phyloP scores from a whole-genome alignment of 208 protist genomes.

The Lotmaria passim region DNA sequence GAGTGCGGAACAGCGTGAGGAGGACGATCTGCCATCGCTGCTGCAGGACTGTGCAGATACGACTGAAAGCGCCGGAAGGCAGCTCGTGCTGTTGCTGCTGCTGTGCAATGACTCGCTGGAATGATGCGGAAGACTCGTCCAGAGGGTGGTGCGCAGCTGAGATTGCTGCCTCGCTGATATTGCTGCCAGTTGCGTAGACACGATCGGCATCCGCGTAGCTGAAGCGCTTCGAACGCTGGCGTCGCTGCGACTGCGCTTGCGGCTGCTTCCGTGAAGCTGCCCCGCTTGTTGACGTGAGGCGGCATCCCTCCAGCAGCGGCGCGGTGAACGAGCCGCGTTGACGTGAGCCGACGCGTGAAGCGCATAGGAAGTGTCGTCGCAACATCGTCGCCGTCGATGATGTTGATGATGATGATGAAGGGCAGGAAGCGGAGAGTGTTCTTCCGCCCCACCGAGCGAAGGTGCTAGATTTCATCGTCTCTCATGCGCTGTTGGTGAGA shows the following conservation, averaged over 20 bases:
- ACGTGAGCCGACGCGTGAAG: too few relatives aligned
- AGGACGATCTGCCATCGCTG: slow-evolving; percentile 23
- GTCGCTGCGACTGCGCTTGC: neutral
- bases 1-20: slow-evolving; percentile 32
- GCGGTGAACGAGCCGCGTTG: too few relatives aligned
- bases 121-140: neutral
- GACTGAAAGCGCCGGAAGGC: neutral
- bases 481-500: neutral
- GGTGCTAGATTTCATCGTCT: neutral
- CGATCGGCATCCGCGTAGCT: slow-evolving; percentile 40
- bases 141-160: too few relatives aligned
- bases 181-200: neutral
- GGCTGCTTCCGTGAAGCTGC: neutral
- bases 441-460: neutral
- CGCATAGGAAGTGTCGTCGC: neutral
- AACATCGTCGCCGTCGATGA: too few relatives aligned
- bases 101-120: neutral
- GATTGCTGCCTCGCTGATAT: neutral
- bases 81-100: neutral
- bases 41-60: slow-evolving; percentile 8
- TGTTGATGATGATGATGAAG: too few relatives aligned
- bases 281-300: neutral
- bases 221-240: slow-evolving; percentile 26
- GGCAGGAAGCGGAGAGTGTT: too few relatives aligned
- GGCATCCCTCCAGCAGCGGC: neutral